These are phyloP conservation scores for Dicorynia guianensis DNA, from an alignment of 306 rosid species.

Conservation along the genomic window DNA sequence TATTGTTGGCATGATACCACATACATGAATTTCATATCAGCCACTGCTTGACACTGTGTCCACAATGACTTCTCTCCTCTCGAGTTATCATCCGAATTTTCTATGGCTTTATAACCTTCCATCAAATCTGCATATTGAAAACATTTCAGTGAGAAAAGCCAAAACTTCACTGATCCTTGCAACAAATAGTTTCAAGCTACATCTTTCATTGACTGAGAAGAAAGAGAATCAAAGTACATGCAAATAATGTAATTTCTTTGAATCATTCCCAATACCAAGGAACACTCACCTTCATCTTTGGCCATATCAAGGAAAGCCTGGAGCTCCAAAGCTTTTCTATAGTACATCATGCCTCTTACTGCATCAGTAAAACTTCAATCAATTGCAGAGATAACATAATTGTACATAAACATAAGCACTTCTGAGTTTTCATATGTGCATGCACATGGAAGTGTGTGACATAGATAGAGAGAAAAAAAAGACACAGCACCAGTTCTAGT, in stretches of 20 bases:
- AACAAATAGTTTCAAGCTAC: background rate
- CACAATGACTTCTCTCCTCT: constrained; percentile 85
- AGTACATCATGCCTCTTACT: constrained; percentile 99
- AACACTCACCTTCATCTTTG: constrained; percentile 73
- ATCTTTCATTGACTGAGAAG: constrained; percentile 1
- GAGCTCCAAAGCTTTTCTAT: constrained; percentile 94
- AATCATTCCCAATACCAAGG: constrained; percentile 19
- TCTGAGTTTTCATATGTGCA: background rate
- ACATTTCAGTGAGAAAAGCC: constrained; percentile 20
- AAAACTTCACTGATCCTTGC: background rate
- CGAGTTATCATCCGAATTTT: constrained; percentile 79
- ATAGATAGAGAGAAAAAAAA: background rate
- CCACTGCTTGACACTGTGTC: constrained; percentile 95
- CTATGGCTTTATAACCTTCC: constrained; percentile 96
- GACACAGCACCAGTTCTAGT: constrained; percentile 77
- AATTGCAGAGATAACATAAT: constrained; percentile 24
- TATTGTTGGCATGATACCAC: constrained; percentile 97
- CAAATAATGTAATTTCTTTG: background rate
- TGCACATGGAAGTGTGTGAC: background rate
- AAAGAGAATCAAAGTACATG: constrained; percentile 11
- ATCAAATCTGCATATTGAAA: constrained; percentile 71
- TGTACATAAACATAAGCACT: background rate
- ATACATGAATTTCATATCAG: constrained; percentile 95
- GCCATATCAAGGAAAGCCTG: constrained; percentile 99
- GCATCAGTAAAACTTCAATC: constrained; percentile 38